Evolutionary conservation across 2,329 filamentous ascomycete genomes (phyloP), one percentile per base, ranked within the genome.

Genomic region (Dothistroma septosporum): DNA sequence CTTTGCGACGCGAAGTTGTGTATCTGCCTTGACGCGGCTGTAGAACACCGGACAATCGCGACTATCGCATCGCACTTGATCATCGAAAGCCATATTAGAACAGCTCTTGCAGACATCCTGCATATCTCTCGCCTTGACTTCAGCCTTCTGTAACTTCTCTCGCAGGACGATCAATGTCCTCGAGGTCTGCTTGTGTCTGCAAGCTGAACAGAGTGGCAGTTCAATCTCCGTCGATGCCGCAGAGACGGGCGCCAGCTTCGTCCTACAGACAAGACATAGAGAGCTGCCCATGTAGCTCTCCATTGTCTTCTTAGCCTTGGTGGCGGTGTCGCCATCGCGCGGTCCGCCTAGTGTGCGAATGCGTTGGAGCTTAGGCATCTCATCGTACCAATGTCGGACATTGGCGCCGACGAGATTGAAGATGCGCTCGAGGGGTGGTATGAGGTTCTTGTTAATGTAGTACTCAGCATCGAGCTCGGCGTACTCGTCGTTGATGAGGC

Each of bases 401-500:
- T 94, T 96, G 33, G 92, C 94, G 7, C 94, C 94, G 2, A 97
- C 90, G 2, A 99, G 87, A 70, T 94, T 96, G 79, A 99, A 97
- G 66, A 99, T 97, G 31, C 94, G 87, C 75, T 97, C 93, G 0
- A 99, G 82, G 0, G 94, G 94, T 6, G 94, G 94, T 54, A 99
- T 95, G 9, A 99, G 73, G 72, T 97, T 97, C 78, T 97, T 97
- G 19, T 84, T 86, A 70, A 99, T 97, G 78, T 99, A 99, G 76
- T 99, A 99, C 68, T 97, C 92, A 0, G 92, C 88, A 71, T 99
- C 94, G 19, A 99, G 83, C 68, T 91, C 87, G 55, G 88, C 84
- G 68, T 93, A 85, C 22, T 90, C 85, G 66, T 90, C 90, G 57
- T 85, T 79, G 1, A 97, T 82, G 4, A 97, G 80, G 10, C 87